Evolutionary conservation across 1,139 yeast species (phyloP).

Genomic region (Groenewaldozyma auringiensis): DNA sequence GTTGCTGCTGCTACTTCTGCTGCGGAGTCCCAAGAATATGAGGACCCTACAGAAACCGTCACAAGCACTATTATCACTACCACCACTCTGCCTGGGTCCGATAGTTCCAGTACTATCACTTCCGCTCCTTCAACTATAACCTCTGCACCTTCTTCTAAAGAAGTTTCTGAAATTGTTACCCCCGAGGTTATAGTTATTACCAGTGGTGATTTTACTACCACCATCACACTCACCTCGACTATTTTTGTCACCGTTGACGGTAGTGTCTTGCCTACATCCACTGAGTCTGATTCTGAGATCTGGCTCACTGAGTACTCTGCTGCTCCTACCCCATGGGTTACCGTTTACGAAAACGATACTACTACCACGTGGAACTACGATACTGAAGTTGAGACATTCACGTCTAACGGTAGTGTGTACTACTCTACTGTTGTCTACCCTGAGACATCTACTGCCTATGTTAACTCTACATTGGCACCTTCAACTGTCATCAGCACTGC

Average conservation of each 20-base stretch:
- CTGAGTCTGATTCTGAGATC: constrained; percentile 19
- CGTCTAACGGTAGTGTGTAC: constrained; percentile 15
- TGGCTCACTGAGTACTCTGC: constrained; percentile 24
- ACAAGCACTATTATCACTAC: constrained; percentile 20
- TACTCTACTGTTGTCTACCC: constrained; percentile 7
- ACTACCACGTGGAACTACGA: constrained; percentile 20
- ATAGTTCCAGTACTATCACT: constrained; percentile 9
- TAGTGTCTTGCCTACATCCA: constrained; percentile 6
- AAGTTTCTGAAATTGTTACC: constrained; percentile 6
- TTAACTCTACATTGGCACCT: constrained; percentile 23
- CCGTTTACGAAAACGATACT: constrained; percentile 23
- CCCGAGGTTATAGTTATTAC: constrained; percentile 13
- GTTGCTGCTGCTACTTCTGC: constrained; percentile 4
- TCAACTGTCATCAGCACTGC: constrained; percentile 21
- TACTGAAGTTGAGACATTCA: constrained; percentile 18
- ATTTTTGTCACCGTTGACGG: constrained; percentile 10
- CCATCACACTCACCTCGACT: constrained; percentile 16
- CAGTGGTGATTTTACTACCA: constrained; percentile 21
- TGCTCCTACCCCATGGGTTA: constrained; percentile 24
- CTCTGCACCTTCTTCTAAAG: constrained; percentile 4
- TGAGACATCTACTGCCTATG: constrained; percentile 19
- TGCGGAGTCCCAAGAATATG: constrained; percentile 9
- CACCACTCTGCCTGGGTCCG: constrained; percentile 20
- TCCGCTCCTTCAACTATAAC: constrained; percentile 14
- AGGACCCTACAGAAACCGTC: constrained; percentile 13